These are phyloP conservation scores for Eucalyptus curtisii DNA, from an alignment of 345 rosid species.

Conservation along the genomic window DNA sequence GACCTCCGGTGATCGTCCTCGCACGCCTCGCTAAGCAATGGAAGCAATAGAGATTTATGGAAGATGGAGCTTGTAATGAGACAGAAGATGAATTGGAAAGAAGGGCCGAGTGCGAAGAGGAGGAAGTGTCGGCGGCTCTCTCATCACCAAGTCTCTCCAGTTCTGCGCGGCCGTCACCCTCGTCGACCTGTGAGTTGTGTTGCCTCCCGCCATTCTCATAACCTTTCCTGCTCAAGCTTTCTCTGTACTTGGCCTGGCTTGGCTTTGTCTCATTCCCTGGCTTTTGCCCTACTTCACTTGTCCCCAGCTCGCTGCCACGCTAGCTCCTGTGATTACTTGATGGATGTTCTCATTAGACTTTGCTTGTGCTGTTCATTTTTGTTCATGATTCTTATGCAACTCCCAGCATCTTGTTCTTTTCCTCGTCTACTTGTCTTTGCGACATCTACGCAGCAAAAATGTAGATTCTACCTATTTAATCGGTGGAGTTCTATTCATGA, in stretches of 20 bases:
- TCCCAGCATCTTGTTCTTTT: background rate
- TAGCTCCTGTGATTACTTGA: background rate
- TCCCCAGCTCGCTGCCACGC: background rate
- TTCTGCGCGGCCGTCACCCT: conserved; percentile 18
- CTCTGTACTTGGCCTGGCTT: background rate
- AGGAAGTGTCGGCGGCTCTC: conserved; percentile 25
- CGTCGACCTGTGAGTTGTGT: conserved; percentile 14
- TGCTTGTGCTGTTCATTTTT: background rate
- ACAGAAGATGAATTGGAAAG: background rate
- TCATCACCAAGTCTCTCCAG: conserved; percentile 19
- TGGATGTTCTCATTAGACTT: too few species aligned
- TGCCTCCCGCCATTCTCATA: background rate
- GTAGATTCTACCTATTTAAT: background rate
- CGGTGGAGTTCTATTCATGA: background rate
- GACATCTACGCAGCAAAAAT: background rate
- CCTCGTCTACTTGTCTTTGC: background rate
- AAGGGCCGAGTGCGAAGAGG: background rate
- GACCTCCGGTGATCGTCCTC: background rate
- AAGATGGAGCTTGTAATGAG: background rate
- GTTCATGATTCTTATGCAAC: background rate
- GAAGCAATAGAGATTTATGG: background rate
- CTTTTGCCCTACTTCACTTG: background rate
- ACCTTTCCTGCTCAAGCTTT: background rate
- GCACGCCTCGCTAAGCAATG: background rate
- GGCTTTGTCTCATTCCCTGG: background rate